phyloP scores from a whole-genome alignment of 306 rosid genomes.

The Dalbergia oliveri region DNA sequence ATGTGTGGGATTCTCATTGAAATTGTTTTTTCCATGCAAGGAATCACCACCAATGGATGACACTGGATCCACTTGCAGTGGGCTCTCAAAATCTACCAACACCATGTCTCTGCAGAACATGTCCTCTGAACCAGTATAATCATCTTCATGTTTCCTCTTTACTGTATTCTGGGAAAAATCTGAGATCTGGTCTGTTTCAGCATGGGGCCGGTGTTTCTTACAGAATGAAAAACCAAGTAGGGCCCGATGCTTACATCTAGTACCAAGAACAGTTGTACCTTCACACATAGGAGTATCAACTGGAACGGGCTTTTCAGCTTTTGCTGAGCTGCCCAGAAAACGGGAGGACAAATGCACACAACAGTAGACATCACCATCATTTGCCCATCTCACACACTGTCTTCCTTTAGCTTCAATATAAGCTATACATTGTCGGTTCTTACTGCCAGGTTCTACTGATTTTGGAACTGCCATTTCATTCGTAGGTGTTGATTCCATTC shows the following conservation, averaged over 20 bases:
- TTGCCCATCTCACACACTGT: constrained; percentile 99
- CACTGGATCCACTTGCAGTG: constrained; percentile 70
- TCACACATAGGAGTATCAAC: constrained; percentile 88
- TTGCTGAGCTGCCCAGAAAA: constrained; percentile 72
- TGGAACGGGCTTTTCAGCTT: constrained; percentile 61
- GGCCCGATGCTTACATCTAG: constrained; percentile 93
- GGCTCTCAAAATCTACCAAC: constrained; percentile 59
- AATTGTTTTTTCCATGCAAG: constrained; percentile 50
- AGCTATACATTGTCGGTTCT: constrained; percentile 88
- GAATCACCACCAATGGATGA: constrained; percentile 55
- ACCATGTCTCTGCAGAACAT: constrained; percentile 62
- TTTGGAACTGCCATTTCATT: constrained; percentile 55
- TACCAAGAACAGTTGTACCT: constrained; percentile 98
- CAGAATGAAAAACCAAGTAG: constrained; percentile 79
- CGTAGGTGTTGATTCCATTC: constrained; percentile 68
- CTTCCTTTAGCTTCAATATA: constrained; percentile 96
- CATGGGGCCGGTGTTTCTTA: constrained; percentile 87
- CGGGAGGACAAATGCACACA: constrained; percentile 97
- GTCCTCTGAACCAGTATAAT: constrained; percentile 54
- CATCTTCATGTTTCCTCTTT: constrained; percentile 79
- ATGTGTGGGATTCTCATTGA: constrained; percentile 56
- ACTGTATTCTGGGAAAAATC: constrained; percentile 55
- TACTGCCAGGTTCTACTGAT: constrained; percentile 64
- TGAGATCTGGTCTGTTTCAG: constrained; percentile 56
- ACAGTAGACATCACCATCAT: constrained; percentile 98